These are phyloP conservation scores for Coniochaeta prunicola DNA, from an alignment of 2,329 filamentous ascomycete genomes.

Conservation along the genomic window DNA sequence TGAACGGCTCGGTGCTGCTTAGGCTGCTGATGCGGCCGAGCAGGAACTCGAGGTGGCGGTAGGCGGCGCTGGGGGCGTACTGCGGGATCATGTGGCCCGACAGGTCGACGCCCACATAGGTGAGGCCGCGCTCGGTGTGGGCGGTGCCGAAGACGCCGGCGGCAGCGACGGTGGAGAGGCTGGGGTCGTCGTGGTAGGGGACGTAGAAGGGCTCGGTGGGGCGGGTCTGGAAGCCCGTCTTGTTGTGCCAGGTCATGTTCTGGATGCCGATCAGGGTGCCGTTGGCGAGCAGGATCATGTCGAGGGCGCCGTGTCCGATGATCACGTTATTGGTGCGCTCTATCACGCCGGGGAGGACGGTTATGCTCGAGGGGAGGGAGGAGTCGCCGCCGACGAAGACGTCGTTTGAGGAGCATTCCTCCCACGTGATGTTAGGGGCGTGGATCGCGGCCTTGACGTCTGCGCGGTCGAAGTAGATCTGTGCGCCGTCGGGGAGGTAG, in stretches of 20 bases:
- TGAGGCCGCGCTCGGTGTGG: conserved; percentile 70
- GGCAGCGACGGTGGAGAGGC: conserved; percentile 20
- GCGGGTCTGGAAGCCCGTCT: conserved; percentile 57
- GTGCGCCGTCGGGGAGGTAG: conserved; percentile 56
- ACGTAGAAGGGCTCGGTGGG: conserved; percentile 62
- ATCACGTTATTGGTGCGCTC: conserved; percentile 67
- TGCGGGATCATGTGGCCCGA: conserved; percentile 63
- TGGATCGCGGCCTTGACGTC: conserved; percentile 69
- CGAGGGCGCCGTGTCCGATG: conserved; percentile 64
- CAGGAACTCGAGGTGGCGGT: conserved; percentile 68
- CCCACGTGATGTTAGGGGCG: conserved; percentile 49
- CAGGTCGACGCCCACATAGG: conserved; percentile 56
- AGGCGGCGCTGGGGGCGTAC: conserved; percentile 61
- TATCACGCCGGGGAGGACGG: conserved; percentile 62
- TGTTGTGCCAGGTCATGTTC: conserved; percentile 74
- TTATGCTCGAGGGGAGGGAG: conserved; percentile 46
- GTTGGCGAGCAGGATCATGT: conserved; percentile 60
- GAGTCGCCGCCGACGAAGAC: conserved; percentile 40
- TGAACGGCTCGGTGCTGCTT: conserved; percentile 30
- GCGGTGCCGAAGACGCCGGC: conserved; percentile 62
- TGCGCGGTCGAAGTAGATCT: conserved; percentile 62
- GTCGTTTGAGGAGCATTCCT: conserved; percentile 11
- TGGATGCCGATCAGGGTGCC: conserved; percentile 67
- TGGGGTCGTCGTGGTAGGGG: conserved; percentile 49
- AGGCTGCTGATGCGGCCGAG: conserved; percentile 61